A percentile compares a stretch with the other conserved stretches of the same genome.
Evolutionary conservation across 2,329 filamentous ascomycete species (phyloP).

Genomic region (Colletotrichum australisinense): DNA sequence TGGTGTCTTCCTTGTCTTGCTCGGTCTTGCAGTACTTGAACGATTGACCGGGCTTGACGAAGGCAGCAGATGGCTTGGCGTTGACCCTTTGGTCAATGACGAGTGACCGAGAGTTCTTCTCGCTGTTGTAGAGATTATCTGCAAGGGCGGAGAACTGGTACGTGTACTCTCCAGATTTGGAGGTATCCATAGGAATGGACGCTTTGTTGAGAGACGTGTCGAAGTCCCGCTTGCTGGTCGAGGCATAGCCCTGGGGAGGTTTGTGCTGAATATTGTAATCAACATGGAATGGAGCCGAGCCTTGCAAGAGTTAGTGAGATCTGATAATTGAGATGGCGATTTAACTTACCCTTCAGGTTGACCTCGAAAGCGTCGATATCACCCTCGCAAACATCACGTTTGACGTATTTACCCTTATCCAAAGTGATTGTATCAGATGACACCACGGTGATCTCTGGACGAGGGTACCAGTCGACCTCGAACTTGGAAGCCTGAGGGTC

Average conservation of each 20-base stretch:
- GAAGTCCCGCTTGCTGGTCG: conserved; percentile 68
- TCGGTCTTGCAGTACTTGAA: conserved; percentile 97
- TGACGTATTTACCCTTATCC: conserved; percentile 69
- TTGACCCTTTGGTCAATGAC: conserved; percentile 86
- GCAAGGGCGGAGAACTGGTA: conserved; percentile 88
- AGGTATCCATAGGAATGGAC: conserved; percentile 87
- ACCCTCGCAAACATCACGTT: conserved; percentile 90
- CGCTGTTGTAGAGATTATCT: conserved; percentile 87
- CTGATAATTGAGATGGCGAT: background rate
- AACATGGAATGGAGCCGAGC: conserved; percentile 76
- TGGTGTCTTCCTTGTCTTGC: conserved; percentile 82
- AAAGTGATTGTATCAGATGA: conserved; percentile 70
- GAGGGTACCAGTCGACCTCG: conserved; percentile 84
- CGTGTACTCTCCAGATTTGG: conserved; percentile 82
- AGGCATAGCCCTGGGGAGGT: conserved; percentile 38
- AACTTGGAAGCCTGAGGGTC: conserved; percentile 81
- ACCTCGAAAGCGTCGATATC: conserved; percentile 92
- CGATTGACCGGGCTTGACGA: conserved; percentile 87
- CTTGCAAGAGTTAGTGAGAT: conserved; percentile 55
- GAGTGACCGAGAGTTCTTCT: conserved; percentile 74
- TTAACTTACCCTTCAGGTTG: conserved; percentile 74
- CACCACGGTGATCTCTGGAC: conserved; percentile 77
- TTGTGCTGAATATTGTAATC: conserved; percentile 42
- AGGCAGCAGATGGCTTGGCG: conserved; percentile 82
- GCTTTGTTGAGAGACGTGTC: conserved; percentile 82